Percentiles rank a stretch among this genome's conserved stretches.
Evolutionary conservation across 2,329 filamentous ascomycete genomes (phyloP).

Genomic region (Beauveria scarabaeidicola): DNA sequence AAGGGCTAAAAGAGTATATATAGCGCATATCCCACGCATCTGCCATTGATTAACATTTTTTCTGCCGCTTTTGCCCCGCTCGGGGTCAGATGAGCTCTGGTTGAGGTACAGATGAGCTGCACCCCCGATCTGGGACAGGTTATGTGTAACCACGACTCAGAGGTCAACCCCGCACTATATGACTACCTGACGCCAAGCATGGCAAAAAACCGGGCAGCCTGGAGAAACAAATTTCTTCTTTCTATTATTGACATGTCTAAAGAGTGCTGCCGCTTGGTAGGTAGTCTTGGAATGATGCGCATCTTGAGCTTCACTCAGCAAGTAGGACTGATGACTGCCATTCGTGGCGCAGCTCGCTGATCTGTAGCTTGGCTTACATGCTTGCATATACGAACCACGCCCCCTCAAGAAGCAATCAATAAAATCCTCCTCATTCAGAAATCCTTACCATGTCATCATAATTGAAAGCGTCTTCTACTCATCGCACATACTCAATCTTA

Average conservation of each 20-base stretch:
- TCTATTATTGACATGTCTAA: not conserved
- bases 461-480: not conserved
- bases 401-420: too few relatives aligned
- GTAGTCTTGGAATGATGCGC: not conserved
- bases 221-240: not conserved
- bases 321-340: not conserved
- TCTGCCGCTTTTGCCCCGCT: too few relatives aligned
- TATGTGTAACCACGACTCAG: too few relatives aligned
- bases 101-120: too few relatives aligned
- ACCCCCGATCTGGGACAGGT: too few relatives aligned
- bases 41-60: too few relatives aligned
- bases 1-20: too few relatives aligned
- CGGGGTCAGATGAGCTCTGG: too few relatives aligned
- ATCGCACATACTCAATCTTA: conserved; percentile 17
- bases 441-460: not conserved
- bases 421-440: too few relatives aligned
- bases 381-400: not conserved
- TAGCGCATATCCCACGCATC: too few relatives aligned
- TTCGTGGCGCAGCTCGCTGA: not conserved
- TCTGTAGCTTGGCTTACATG: not conserved
- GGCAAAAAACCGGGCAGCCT: not conserved
- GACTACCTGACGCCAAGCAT: not conserved
- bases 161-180: conserved; percentile 4
- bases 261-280: not conserved
- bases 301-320: not conserved